A percentile compares a stretch with the other conserved stretches of the same genome.
Conservation (phyloP, 768 basidiomycete species). For the Tylopilus vinaceipallidus region DNA sequence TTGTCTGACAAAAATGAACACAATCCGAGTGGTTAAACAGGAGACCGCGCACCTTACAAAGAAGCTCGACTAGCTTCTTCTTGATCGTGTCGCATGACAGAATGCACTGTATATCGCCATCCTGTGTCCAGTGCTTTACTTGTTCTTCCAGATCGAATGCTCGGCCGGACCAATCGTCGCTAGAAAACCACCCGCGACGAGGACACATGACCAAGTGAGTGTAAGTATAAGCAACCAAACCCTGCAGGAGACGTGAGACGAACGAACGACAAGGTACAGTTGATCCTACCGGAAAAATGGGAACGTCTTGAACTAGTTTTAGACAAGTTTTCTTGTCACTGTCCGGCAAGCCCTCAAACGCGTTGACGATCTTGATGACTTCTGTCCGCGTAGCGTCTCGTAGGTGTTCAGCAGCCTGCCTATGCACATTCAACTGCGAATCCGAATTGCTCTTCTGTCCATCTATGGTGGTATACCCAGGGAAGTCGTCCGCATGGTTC, state of each 20-base stretch:
- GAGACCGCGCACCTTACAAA: conserved; percentile 13
- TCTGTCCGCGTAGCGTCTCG: conserved; percentile 13
- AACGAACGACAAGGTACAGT: neutral
- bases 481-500: neutral
- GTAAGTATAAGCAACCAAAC: conserved; percentile 29
- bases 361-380: conserved; percentile 18
- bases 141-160: conserved; percentile 7
- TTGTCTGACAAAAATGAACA: conserved; percentile 15
- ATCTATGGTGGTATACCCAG: conserved; percentile 21
- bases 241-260: conserved; percentile 16
- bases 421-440: neutral
- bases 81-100: conserved; percentile 12
- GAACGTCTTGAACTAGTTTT: conserved; percentile 11
- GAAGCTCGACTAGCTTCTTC: conserved; percentile 10
- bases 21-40: neutral
- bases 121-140: conserved; percentile 8
- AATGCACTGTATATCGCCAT: conserved; percentile 10
- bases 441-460: conserved; percentile 5
- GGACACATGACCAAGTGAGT: conserved; percentile 24
- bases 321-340: conserved; percentile 12
- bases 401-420: conserved; percentile 6
- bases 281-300: conserved; percentile 25
- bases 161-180: conserved; percentile 8
- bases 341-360: conserved; percentile 12
- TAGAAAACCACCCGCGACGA: conserved; percentile 7